Evolutionary conservation across 2,329 filamentous ascomycete species (phyloP), one percentile per base, ranked within the genome.

Genomic region (Aspergillus uvarum): DNA sequence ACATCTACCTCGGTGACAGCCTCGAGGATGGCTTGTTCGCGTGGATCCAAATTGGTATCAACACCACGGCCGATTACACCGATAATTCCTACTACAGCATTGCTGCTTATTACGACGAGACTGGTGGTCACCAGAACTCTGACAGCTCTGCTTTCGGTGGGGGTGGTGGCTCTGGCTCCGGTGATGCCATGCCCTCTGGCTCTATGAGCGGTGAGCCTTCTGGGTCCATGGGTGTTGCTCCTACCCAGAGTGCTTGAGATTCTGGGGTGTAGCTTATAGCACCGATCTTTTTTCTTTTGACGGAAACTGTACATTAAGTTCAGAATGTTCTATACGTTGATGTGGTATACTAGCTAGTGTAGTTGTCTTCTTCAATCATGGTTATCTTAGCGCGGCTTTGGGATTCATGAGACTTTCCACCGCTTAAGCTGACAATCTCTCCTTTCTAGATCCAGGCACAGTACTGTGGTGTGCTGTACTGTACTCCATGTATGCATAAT

Each of bases 1-100:
- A 83, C 61, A 75, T 82, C 47, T 80, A 82, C 56, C 79, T 85
- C 26, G 82, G 83, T 4, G 78, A 83, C 31, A 71, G 74, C 21
- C 68, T 82, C 21, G 66, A 73, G 11, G 80, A 82, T 61, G 80
- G 81, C 19, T 66, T 82, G 26, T 76, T 82, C 42, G 79, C 78
- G 12, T 82, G 80, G 80, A 82, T 82, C 62, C 75, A 77, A 60
- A 76, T 82, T 29, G 80, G 80, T 35, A 76, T 82, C 62, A 80
- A 81, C 61, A 67, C 65, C 16, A 79, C 76, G 0, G 76, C 74
- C 0, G 68, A 70, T 35, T 68, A 68, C 49, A 67, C 67, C 4
- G 63, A 67, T 22, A 68, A 70, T 56, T 60, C 59, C 0, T 68
- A 69, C 58, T 67, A 64, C 51, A 67, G 59, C 52, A 67, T 67